Base-by-base conservation (phyloP, 345 rosid species). In the Eutrema heterophyllum region DNA sequence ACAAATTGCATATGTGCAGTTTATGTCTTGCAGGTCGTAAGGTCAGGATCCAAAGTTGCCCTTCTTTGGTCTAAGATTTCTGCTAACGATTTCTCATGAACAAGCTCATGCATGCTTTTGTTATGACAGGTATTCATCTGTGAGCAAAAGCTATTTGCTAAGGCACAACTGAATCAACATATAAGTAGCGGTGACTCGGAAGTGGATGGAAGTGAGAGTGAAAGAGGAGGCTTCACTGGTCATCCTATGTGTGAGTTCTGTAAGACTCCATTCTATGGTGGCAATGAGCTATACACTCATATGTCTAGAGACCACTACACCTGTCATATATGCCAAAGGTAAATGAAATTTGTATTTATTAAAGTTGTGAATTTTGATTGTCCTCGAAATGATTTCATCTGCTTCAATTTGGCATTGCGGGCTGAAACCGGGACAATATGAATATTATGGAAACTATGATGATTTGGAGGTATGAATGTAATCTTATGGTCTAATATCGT, bases 291-390 rank as follows among this genome's bases (percentile, higher is more conserved):
- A 60, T 93, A 89, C 80, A 80, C 85, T 4, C 97, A 93, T 70
- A 93, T 91, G 97, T 86, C 94, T 21, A 85, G 87, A 3, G 96
- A 88, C 72, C 97, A 93, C 68, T 91, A 85, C 76, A 89, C 94
- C 53, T 91, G 98, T 65, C 95, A 89, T 79, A 83, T 93, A 46
- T 93, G 98, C 86, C 94, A 88, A 82, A 89, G 97, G 97, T 89
- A 57, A 70, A 36, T 14, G 16, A 27, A 16, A n/a, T 64, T n/a
- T 52, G 12, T 59, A 21, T 7, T 50, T 43, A 4, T 45, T 49
- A 16, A 12, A 45, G 61, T n/a, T 38, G 5, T 9, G 50, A 26
- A 13, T 45, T 21, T 71, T 71, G 21, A 13, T 51, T 71, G 68
- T 5, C 48, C 30, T 9, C 14, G 12, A 18, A 40, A 51, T 68